These are phyloP conservation scores for Micromonas pusilla DNA, from an alignment of 139 green algal genomes.

Conservation along the genomic window DNA sequence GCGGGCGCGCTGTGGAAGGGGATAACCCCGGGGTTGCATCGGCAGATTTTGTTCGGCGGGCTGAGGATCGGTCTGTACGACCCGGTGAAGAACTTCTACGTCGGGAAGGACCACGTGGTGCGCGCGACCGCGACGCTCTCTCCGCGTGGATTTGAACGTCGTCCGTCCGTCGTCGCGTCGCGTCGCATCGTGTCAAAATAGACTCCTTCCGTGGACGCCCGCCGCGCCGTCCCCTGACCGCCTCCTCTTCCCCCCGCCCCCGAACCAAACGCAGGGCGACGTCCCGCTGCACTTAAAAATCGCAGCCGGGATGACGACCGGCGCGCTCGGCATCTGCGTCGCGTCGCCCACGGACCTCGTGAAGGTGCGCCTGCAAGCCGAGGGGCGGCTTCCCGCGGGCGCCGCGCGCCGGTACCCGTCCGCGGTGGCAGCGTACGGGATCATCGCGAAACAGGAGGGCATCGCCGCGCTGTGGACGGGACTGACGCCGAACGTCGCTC, in stretches of 20 bases:
- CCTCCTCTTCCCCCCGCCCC: too few relatives aligned
- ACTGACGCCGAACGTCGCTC: constrained; percentile 86
- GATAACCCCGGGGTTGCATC: constrained; percentile 83
- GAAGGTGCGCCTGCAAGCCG: constrained; percentile 95
- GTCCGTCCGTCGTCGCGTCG: too few relatives aligned
- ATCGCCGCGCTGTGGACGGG: constrained; percentile 85
- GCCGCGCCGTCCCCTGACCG: too few relatives aligned
- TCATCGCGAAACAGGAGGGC: constrained; percentile 84
- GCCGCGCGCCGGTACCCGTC: constrained; percentile 65
- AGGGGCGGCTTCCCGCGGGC: constrained; percentile 73
- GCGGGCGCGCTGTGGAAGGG: constrained; percentile 85
- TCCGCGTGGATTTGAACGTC: too few relatives aligned
- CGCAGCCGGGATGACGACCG: constrained; percentile 79
- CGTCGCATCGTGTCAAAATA: too few relatives aligned
- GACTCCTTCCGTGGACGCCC: too few relatives aligned
- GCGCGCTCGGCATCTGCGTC: constrained; percentile 45
- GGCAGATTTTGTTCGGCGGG: constrained; percentile 90
- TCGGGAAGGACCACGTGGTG: constrained; percentile 69
- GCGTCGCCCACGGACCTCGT: constrained; percentile 92
- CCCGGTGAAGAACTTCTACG: constrained; percentile 75
- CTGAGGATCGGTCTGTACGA: constrained; percentile 97
- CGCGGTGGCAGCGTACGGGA: constrained; percentile 80
- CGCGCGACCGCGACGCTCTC: too few relatives aligned
- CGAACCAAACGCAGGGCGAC: too few relatives aligned
- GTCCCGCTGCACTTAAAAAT: constrained; percentile 82